Evolutionary conservation across 1,284 basidiomycete species (phyloP).

Genomic region (Pterula multifida): DNA sequence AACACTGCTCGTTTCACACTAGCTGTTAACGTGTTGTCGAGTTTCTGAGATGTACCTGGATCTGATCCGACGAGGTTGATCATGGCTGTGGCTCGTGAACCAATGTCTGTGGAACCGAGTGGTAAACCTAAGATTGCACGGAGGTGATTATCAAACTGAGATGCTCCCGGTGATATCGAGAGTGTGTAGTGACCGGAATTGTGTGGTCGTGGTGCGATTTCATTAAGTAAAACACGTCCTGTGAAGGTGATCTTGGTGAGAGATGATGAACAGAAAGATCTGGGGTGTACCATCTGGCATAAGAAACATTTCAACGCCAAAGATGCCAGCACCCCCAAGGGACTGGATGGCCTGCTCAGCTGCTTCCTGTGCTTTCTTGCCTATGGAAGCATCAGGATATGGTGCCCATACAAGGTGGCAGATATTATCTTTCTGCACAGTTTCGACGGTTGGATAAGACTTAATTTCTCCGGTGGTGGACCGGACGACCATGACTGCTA

Average conservation of each 20-base stretch:
- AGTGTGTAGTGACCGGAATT: constrained; percentile 99
- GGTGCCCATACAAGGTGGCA: constrained; percentile 92
- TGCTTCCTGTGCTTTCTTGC: constrained; percentile 52
- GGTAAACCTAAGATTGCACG: constrained; percentile 91
- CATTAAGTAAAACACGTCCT: constrained; percentile 84
- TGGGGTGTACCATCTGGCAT: constrained; percentile 66
- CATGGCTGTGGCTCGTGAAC: constrained; percentile 86
- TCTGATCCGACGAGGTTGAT: constrained; percentile 80
- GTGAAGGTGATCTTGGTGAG: constrained; percentile 6
- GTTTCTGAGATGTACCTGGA: constrained; percentile 31
- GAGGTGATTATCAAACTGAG: constrained; percentile 97
- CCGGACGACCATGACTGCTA: constrained; percentile 96
- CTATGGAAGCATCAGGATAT: constrained; percentile 50
- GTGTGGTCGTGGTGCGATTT: constrained; percentile 98
- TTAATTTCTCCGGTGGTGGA: constrained; percentile 62
- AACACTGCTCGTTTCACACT: neutral
- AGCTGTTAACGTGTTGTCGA: constrained; percentile 14
- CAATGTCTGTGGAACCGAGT: constrained; percentile 80
- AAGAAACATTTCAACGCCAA: constrained; percentile 98
- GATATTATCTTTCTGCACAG: constrained; percentile 89
- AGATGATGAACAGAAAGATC: constrained; percentile 6
- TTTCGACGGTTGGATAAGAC: constrained; percentile 92
- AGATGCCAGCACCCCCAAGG: constrained; percentile 86
- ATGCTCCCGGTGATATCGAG: constrained; percentile 58
- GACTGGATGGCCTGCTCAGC: constrained; percentile 80